Conservation (phyloP, 1,284 basidiomycete genomes). For the Pulchroboletus neoregius region DNA sequence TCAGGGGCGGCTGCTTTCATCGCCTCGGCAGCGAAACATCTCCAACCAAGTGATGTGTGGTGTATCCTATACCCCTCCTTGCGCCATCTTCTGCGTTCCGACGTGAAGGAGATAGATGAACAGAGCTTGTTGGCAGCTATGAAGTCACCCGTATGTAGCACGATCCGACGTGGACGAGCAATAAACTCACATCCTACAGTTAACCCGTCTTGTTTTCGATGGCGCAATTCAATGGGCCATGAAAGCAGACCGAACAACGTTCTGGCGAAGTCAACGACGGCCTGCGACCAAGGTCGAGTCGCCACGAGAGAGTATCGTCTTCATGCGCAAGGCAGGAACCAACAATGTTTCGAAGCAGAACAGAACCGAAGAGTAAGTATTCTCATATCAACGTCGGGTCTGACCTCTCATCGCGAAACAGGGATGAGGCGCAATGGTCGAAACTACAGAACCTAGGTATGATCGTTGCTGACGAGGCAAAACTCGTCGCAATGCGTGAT, state of each 20-base stretch:
- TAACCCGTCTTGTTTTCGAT: constrained; percentile 78
- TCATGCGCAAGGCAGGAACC: constrained; percentile 51
- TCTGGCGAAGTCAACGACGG: constrained; percentile 65
- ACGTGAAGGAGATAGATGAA: constrained; percentile 78
- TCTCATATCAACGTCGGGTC: background rate
- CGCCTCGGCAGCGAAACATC: constrained; percentile 73
- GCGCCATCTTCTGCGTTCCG: constrained; percentile 81
- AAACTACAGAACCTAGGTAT: constrained; percentile 82
- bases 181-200: constrained; percentile 38
- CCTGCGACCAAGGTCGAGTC: constrained; percentile 53
- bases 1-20: constrained; percentile 84
- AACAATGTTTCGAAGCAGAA: constrained; percentile 44
- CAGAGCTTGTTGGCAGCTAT: constrained; percentile 69
- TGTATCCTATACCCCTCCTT: constrained; percentile 93
- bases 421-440: constrained; percentile 70
- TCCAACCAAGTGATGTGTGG: constrained; percentile 89
- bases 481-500: constrained; percentile 81
- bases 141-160: constrained; percentile 66
- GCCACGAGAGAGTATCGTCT: constrained; percentile 63
- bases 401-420: constrained; percentile 28
- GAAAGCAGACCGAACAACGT: constrained; percentile 68
- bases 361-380: constrained; percentile 71
- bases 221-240: constrained; percentile 87
- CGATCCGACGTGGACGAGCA: constrained; percentile 4
- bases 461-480: constrained; percentile 73